Conservation (phyloP, 1,139 yeast species). For the Yamadazyma conglobata region DNA sequence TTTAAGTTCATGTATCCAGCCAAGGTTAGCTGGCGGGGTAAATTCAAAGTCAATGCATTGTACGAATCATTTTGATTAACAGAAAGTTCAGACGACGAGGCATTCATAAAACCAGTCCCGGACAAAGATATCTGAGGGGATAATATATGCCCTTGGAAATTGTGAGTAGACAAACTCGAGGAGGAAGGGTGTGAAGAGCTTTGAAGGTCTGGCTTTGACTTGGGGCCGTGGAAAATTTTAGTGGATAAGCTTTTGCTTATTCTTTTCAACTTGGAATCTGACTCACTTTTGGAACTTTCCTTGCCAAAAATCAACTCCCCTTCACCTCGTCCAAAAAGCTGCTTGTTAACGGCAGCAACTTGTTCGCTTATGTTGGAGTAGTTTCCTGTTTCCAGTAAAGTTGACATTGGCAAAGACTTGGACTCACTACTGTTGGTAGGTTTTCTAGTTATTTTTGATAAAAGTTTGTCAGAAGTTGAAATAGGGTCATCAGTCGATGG, state of each 20-base stretch:
- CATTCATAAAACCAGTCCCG: too few relatives aligned
- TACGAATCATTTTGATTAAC: conserved; percentile 9
- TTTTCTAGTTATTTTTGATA: too few relatives aligned
- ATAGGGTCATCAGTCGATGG: too few relatives aligned
- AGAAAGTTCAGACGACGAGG: conserved; percentile 10
- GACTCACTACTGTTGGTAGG: too few relatives aligned
- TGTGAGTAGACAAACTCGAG: neutral
- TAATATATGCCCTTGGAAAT: neutral
- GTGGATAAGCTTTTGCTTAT: conserved; percentile 11
- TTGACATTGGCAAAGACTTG: conserved; percentile 12
- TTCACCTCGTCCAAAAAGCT: too few relatives aligned
- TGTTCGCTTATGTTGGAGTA: conserved; percentile 13
- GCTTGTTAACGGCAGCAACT: conserved; percentile 11
- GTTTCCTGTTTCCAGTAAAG: conserved; percentile 14
- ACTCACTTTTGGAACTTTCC: conserved; percentile 1
- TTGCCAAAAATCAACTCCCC: too few relatives aligned
- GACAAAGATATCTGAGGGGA: conserved; percentile 7
- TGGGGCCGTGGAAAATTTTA: conserved; percentile 7
- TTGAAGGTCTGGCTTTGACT: neutral
- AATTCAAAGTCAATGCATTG: conserved; percentile 18
- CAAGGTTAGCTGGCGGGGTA: conserved; percentile 31
- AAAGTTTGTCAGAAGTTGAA: too few relatives aligned
- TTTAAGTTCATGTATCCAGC: conserved; percentile 29
- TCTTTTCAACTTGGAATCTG: conserved; percentile 13
- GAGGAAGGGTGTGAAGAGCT: neutral